Conservation (phyloP, 75 land plant species). For the Cupressus sempervirens region DNA sequence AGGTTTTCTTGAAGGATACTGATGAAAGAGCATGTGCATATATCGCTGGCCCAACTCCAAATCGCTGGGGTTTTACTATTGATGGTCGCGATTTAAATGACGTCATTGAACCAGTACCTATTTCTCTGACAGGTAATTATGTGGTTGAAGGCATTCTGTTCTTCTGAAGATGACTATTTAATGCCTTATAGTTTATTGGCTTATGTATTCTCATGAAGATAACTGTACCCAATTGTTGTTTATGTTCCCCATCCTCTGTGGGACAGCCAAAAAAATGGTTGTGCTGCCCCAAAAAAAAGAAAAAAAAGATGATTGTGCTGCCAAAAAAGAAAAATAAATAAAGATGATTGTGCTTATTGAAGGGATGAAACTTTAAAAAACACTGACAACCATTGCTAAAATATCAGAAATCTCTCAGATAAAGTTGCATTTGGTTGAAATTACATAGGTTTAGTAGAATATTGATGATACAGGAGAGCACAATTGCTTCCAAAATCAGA, state of each 20-base stretch:
- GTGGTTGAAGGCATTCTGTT: not conserved
- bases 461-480: not conserved
- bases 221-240: not conserved
- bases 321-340: too few species aligned
- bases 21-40: constrained; percentile 99
- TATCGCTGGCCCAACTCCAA: constrained; percentile 96
- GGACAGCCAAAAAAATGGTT: not conserved
- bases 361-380: not conserved
- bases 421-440: not conserved
- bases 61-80: constrained; percentile 90
- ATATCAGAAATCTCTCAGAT: not conserved
- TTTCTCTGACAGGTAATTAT: constrained; percentile 27
- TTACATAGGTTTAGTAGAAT: not conserved
- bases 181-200: not conserved
- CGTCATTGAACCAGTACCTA: constrained; percentile 30
- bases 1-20: constrained; percentile 94
- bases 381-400: not conserved
- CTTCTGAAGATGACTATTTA: not conserved
- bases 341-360: not conserved
- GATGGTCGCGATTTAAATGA: constrained; percentile 71
- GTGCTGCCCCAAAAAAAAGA: too few species aligned
- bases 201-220: not conserved
- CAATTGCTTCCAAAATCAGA: not conserved
- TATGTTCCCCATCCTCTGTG: too few species aligned
- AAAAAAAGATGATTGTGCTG: not conserved